These are phyloP conservation scores for Zygoascus meyerae DNA, from an alignment of 1,139 yeast genomes.

Conservation along the genomic window DNA sequence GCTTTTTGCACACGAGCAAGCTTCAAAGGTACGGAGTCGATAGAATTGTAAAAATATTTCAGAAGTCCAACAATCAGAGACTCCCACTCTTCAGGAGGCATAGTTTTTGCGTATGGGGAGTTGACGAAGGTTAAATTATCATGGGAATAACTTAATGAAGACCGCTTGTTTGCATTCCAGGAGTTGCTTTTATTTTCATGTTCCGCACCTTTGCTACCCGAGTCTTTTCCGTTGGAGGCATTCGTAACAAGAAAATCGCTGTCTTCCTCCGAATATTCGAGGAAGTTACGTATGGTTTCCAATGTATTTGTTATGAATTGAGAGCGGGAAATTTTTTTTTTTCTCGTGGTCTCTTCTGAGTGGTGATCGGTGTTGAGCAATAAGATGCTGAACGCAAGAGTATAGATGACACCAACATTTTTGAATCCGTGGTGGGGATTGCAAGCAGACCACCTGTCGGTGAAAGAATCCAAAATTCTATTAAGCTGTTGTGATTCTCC, in stretches of 20 bases:
- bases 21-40: conserved; percentile 27
- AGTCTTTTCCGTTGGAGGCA: not conserved
- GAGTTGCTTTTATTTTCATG: not conserved
- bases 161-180: not conserved
- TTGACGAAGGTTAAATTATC: conserved; percentile 3
- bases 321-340: conserved; percentile 34
- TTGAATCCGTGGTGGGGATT: conserved; percentile 45
- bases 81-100: conserved; percentile 27
- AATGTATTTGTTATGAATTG: conserved; percentile 28
- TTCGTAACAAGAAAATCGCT: not conserved
- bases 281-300: conserved; percentile 19
- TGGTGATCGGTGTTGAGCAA: conserved; percentile 51
- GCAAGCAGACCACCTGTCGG: conserved; percentile 59
- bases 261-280: conserved; percentile 3
- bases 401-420: conserved; percentile 60
- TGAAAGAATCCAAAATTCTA: conserved; percentile 61
- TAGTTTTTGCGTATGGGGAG: not conserved
- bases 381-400: conserved; percentile 66
- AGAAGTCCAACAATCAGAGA: conserved; percentile 21
- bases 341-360: conserved; percentile 26
- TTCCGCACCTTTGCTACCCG: not conserved
- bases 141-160: not conserved
- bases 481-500: conserved; percentile 87
- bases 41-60: conserved; percentile 27
- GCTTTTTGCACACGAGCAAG: not conserved